These are phyloP conservation scores for Botrytis galanthina DNA, from an alignment of 2,329 filamentous ascomycete genomes.

Conservation along the genomic window DNA sequence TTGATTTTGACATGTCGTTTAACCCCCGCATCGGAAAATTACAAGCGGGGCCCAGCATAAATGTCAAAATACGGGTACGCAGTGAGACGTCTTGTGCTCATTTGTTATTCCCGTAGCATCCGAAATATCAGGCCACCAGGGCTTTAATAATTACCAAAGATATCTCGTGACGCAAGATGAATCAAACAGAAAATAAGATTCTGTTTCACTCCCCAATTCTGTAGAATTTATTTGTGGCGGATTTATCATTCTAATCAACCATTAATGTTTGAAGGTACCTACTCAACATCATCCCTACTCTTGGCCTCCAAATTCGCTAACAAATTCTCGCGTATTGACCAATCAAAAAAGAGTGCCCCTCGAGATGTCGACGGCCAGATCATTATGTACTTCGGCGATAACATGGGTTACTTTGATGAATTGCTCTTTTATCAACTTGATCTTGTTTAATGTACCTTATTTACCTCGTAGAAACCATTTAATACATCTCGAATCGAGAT, in stretches of 20 bases:
- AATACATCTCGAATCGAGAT: rapidly evolving
- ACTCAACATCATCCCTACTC: not conserved
- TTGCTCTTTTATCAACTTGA: not conserved
- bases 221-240: not conserved
- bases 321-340: not conserved
- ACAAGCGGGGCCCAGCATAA: not conserved
- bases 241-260: not conserved
- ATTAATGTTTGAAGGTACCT: not conserved
- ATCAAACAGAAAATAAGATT: not conserved
- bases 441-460: not conserved
- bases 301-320: not conserved
- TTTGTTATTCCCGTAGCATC: not conserved
- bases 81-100: not conserved
- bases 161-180: not conserved
- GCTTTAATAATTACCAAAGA: not conserved
- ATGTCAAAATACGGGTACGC: not conserved
- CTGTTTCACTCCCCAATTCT: not conserved
- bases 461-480: rapidly evolving
- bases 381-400: not conserved
- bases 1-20: not conserved
- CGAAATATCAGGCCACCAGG: not conserved
- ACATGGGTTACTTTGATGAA: not conserved
- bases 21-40: not conserved
- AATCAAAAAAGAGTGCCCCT: not conserved
- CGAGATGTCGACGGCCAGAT: not conserved